Evolutionary conservation across 257 asterid genomes (phyloP), one percentile per base, ranked within the genome.

Genomic region (Solanum chiquidenum): DNA sequence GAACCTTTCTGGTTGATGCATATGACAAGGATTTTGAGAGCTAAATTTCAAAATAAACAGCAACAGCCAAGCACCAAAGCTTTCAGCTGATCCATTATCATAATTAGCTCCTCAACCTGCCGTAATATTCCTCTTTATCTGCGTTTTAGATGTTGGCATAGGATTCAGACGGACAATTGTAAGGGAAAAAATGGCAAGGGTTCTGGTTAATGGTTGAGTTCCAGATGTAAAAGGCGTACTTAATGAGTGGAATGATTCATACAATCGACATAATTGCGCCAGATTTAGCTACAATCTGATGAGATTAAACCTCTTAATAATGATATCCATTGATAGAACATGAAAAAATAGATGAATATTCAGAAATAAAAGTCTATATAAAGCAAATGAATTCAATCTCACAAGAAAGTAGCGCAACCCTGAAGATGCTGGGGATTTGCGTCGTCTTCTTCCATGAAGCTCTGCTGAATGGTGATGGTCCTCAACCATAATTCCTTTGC

Each of bases 1-100:
- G 88, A 84, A 90, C 42, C 89, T 93, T 93, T 88, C 91, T 79
- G 23, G 83, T 87, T 64, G 92, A 87, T 90, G 86, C 88, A 97
- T 95, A 88, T 72, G 27, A 86, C 46, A 34, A 86, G 14, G 69
- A 27, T 11, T 27, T 85, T 85, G 58, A 69, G 23, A 49, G 82
- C 20, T n/a, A 33, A 35, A 77, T 31, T 49, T 66, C 64, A 66
- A n/a, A 49, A 23, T 20, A 71, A 72, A 69, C n/a, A 31, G 7
- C 23, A 71, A 71, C 52, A 44, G 60, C 25, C n/a, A 86, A 44
- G 18, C 7, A 20, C 35, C 73, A 29, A 66, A 14, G 31, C 60
- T 29, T 73, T 35, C 82, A 73, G 29, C n/a, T 34, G 82, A 73
- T 35, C 82, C 84, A 13, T 20, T 73, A 74, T 35, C 52, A 74